A percentile compares a stretch with the other conserved stretches of the same genome.
Conservation (phyloP, 768 basidiomycete genomes). For the Lactarius sanguifluus region DNA sequence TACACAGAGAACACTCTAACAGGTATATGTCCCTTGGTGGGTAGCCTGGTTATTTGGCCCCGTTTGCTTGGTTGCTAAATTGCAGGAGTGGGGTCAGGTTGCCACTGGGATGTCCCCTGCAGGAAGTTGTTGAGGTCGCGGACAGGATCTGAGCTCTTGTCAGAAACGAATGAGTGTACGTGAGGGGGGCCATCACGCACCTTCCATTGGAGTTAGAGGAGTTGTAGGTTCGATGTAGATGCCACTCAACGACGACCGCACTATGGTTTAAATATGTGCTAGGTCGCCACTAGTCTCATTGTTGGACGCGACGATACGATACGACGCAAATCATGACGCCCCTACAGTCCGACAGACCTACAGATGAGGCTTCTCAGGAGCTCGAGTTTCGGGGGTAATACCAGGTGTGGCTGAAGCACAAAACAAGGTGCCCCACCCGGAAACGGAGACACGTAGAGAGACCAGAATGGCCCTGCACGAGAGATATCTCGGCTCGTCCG, state of each 20-base stretch:
- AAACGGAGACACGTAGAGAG: not conserved
- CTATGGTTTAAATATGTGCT: not conserved
- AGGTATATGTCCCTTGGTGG: slow-evolving; percentile 5
- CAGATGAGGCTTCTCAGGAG: slow-evolving; percentile 1
- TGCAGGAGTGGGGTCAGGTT: not conserved
- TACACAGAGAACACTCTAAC: slow-evolving; percentile 5
- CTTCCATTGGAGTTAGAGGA: not conserved
- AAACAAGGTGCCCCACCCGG: no score
- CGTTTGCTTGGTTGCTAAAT: not conserved
- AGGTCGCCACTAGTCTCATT: not conserved
- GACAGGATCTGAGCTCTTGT: slow-evolving; percentile 4
- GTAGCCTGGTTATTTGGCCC: slow-evolving; percentile 7
- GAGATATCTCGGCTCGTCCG: no score
- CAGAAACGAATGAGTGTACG: not conserved
- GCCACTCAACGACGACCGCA: not conserved
- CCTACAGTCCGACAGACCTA: slow-evolving; percentile 18
- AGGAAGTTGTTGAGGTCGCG: slow-evolving; percentile 19
- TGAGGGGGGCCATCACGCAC: not conserved
- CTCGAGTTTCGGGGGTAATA: not conserved
- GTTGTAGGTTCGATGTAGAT: not conserved
- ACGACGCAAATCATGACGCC: not conserved
- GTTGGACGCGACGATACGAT: not conserved
- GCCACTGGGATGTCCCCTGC: not conserved
- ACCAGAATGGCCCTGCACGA: not conserved
- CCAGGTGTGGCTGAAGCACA: not conserved